phyloP scores from a whole-genome alignment of 768 basidiomycete genomes.

The Trametes gibbosa region DNA sequence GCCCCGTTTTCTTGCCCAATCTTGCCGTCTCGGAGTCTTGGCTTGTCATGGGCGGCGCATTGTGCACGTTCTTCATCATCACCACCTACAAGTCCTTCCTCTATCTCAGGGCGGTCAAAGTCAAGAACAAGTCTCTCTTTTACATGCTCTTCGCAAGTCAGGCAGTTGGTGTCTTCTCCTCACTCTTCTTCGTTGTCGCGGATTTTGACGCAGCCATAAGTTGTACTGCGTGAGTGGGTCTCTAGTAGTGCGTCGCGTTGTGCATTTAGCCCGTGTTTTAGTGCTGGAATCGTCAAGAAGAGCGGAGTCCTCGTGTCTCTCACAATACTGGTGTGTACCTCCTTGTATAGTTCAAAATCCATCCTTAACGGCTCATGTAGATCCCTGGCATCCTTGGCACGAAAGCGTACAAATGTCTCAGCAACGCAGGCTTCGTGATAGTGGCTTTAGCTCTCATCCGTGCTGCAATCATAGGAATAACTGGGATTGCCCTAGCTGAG shows the following conservation, averaged over 20 bases:
- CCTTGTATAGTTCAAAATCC: no score
- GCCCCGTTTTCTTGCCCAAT: constrained; percentile 46
- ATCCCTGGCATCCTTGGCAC: constrained; percentile 61
- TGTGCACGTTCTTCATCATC: constrained; percentile 50
- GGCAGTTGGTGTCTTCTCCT: constrained; percentile 44
- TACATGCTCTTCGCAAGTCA: constrained; percentile 56
- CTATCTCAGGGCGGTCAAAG: constrained; percentile 52
- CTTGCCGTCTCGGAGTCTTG: constrained; percentile 38
- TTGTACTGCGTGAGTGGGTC: constrained; percentile 49
- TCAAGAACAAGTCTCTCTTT: constrained; percentile 59
- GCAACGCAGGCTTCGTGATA: constrained; percentile 55
- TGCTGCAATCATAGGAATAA: constrained; percentile 39
- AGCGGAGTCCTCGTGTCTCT: constrained; percentile 18
- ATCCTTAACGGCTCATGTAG: constrained; percentile 30
- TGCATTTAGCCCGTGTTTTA: background rate
- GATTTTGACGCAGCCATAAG: constrained; percentile 41
- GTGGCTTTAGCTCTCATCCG: constrained; percentile 42
- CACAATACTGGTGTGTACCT: constrained; percentile 24
- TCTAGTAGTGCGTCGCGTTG: constrained; percentile 30
- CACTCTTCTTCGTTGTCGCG: constrained; percentile 44
- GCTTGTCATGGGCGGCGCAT: constrained; percentile 47
- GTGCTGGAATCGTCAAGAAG: constrained; percentile 18
- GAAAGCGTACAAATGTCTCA: constrained; percentile 65
- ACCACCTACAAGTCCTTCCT: constrained; percentile 50
- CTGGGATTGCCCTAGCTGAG: constrained; percentile 40